These are phyloP conservation scores for Lachancea quebecensis DNA, from an alignment of 805 yeast species.

Conservation along the genomic window DNA sequence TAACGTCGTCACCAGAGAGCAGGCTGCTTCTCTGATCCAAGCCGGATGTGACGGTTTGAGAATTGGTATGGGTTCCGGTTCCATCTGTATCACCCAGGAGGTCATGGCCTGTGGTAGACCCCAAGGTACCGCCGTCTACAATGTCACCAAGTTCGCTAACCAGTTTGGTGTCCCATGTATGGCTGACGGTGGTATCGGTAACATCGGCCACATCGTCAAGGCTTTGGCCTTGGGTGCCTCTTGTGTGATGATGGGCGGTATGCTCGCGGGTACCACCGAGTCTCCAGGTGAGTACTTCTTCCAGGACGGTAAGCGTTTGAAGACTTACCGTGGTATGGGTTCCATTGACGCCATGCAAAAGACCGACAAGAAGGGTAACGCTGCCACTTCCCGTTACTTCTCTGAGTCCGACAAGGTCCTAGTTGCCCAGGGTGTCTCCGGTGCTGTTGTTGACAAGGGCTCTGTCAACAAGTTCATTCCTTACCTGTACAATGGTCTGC, in stretches of 20 bases:
- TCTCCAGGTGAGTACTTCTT: slow-evolving; percentile 97
- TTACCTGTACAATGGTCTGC: slow-evolving; percentile 88
- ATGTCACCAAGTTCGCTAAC: slow-evolving; percentile 88
- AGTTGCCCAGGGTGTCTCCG: slow-evolving; percentile 98
- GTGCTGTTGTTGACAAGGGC: slow-evolving; percentile 95
- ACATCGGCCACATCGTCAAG: slow-evolving; percentile 96
- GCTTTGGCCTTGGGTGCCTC: slow-evolving; percentile 97
- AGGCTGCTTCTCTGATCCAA: slow-evolving; percentile 88
- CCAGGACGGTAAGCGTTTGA: slow-evolving; percentile 96
- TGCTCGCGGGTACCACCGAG: slow-evolving; percentile 97
- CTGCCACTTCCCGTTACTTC: slow-evolving; percentile 96
- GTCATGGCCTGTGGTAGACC: slow-evolving; percentile 99
- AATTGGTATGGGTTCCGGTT: slow-evolving; percentile 99
- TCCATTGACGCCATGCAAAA: slow-evolving; percentile 97
- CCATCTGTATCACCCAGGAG: slow-evolving; percentile 98
- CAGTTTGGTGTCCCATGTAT: slow-evolving; percentile 97
- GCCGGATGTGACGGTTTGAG: slow-evolving; percentile 98
- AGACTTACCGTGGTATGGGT: slow-evolving; percentile 99
- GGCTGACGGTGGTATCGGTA: slow-evolving; percentile 99
- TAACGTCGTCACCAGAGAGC: slow-evolving; percentile 98
- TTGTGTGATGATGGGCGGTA: slow-evolving; percentile 98
- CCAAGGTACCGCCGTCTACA: slow-evolving; percentile 97
- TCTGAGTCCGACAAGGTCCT: slow-evolving; percentile 92
- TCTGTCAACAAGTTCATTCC: slow-evolving; percentile 91
- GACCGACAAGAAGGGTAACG: slow-evolving; percentile 83